These are phyloP conservation scores for Metschnikowia bowlesiae DNA, from an alignment of 805 yeast species.

Conservation along the genomic window DNA sequence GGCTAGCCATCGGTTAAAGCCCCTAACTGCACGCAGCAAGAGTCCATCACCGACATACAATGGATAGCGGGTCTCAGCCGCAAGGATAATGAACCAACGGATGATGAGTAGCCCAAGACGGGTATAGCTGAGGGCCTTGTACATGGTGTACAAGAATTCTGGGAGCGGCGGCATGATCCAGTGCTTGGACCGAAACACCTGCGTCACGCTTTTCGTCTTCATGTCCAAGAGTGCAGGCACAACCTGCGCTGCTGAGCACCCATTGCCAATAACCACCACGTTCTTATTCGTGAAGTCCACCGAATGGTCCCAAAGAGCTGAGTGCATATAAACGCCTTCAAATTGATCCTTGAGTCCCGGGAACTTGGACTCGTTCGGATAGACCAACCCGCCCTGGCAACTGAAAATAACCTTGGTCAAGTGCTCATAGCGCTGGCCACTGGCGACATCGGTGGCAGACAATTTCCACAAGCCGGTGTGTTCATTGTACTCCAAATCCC, in stretches of 20 bases:
- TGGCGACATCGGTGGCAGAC: constrained; percentile 20
- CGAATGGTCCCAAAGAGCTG: constrained; percentile 35
- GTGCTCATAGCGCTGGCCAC: constrained; percentile 32
- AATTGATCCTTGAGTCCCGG: constrained; percentile 33
- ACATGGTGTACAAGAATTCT: constrained; percentile 15
- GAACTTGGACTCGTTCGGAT: constrained; percentile 27
- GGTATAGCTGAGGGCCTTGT: constrained; percentile 22
- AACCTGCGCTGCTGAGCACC: constrained; percentile 41
- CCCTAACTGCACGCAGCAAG: constrained; percentile 24
- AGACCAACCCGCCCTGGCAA: constrained; percentile 36
- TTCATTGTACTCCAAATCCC: constrained; percentile 21
- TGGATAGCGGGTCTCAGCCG: constrained; percentile 35
- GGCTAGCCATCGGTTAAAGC: constrained; percentile 19
- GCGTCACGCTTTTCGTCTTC: constrained; percentile 26
- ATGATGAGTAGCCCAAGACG: constrained; percentile 26
- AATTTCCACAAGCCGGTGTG: constrained; percentile 26
- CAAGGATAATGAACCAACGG: constrained; percentile 24
- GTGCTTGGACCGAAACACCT: constrained; percentile 34
- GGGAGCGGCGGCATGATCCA: constrained; percentile 39
- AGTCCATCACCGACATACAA: constrained; percentile 29
- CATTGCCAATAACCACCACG: constrained; percentile 39
- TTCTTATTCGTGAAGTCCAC: constrained; percentile 31
- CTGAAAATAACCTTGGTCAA: constrained; percentile 23
- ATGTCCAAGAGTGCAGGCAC: constrained; percentile 32
- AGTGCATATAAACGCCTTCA: constrained; percentile 38